Percentiles rank a stretch among this genome's conserved stretches.
These are phyloP conservation scores for Ambrosiella beaveri DNA, from an alignment of 2,329 filamentous ascomycete genomes.

Conservation along the genomic window DNA sequence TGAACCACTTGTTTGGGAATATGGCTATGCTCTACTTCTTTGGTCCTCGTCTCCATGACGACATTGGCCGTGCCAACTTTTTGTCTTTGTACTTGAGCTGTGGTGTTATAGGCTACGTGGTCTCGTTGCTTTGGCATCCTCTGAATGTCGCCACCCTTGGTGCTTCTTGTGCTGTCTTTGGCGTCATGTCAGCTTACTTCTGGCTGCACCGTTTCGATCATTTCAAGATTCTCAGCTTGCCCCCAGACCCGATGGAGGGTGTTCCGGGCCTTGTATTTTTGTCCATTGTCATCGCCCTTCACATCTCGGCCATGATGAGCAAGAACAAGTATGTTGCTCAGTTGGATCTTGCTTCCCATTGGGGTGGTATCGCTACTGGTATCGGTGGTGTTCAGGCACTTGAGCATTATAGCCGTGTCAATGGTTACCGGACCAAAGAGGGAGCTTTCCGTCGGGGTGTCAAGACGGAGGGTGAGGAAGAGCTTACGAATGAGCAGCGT, in stretches of 20 bases:
- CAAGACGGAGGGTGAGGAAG: not conserved
- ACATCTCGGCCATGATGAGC: conserved; percentile 30
- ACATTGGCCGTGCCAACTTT: conserved; percentile 51
- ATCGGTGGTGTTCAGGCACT: conserved; percentile 24
- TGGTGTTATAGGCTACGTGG: conserved; percentile 40
- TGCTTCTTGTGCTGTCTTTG: conserved; percentile 48
- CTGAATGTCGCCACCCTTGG: conserved; percentile 39
- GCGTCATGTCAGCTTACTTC: conserved; percentile 44
- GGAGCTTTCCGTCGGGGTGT: conserved; percentile 9
- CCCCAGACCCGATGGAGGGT: conserved; percentile 33
- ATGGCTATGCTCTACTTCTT: conserved; percentile 49
- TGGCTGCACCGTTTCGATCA: conserved; percentile 39
- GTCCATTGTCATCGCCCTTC: conserved; percentile 31
- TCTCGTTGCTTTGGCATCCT: conserved; percentile 35
- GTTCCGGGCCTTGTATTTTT: conserved; percentile 38
- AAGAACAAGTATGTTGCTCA: conserved; percentile 28
- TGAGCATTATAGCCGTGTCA: conserved; percentile 14
- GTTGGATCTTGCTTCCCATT: conserved; percentile 35
- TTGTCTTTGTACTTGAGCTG: conserved; percentile 46
- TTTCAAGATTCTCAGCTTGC: conserved; percentile 40
- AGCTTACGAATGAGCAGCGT: not conserved
- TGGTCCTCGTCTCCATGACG: conserved; percentile 50
- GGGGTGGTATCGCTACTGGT: conserved; percentile 34
- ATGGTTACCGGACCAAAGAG: conserved; percentile 8
- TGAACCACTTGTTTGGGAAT: conserved; percentile 46